Percentiles rank a stretch among this genome's conserved stretches.
Conservation (phyloP, 2,329 filamentous ascomycete genomes). For the Sarocladiaceae sp. region DNA sequence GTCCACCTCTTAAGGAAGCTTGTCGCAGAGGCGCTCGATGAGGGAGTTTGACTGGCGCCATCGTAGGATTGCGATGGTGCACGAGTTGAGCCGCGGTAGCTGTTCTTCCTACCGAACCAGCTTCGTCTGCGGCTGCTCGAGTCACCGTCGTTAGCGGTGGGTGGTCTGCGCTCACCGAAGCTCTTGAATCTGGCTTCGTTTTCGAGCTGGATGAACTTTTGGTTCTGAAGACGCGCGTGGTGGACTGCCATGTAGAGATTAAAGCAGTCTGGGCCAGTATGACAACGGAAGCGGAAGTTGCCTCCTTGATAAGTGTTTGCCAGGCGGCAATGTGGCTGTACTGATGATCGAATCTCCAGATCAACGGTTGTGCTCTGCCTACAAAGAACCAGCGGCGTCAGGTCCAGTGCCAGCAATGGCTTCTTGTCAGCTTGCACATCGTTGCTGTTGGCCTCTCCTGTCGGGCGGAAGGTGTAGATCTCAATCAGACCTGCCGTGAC, state of each 20-base stretch:
- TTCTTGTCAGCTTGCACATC: constrained; percentile 32
- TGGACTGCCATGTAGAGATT: constrained; percentile 84
- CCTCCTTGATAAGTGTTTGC: constrained; percentile 55
- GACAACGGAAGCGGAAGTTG: constrained; percentile 88
- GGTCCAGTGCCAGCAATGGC: constrained; percentile 67
- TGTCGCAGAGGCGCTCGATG: constrained; percentile 62
- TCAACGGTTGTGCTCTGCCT: constrained; percentile 89
- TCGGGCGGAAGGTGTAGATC: constrained; percentile 39
- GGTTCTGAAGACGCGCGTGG: constrained; percentile 83
- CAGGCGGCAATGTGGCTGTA: constrained; percentile 67
- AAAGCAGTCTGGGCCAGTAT: constrained; percentile 72
- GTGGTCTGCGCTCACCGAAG: constrained; percentile 56
- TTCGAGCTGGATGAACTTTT: constrained; percentile 71
- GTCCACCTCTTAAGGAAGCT: constrained; percentile 80
- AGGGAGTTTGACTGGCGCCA: constrained; percentile 62
- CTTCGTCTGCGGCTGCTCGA: constrained; percentile 38
- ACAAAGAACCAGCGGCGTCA: constrained; percentile 87
- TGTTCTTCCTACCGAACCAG: constrained; percentile 62
- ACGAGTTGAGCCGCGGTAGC: constrained; percentile 57
- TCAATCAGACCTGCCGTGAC: constrained; percentile 58
- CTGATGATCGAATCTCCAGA: constrained; percentile 87
- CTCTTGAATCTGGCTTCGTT: constrained; percentile 67
- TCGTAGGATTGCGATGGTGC: constrained; percentile 63
- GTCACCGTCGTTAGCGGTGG: constrained; percentile 44
- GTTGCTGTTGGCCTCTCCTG: constrained; percentile 19